Conservation (phyloP, 2,329 filamentous ascomycete genomes). For the Westerdykella aurantiaca region DNA sequence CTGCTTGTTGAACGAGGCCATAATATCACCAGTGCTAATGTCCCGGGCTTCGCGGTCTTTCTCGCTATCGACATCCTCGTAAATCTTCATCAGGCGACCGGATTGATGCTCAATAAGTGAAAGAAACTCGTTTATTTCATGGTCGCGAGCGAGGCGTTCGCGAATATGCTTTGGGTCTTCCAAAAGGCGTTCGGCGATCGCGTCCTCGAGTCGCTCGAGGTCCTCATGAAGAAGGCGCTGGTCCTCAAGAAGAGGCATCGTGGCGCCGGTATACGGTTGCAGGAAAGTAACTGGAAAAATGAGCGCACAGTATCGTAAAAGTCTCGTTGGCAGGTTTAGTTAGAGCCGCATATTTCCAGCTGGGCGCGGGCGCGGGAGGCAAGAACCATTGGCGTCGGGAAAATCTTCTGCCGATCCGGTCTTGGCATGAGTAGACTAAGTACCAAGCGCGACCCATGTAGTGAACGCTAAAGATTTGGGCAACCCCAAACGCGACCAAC, state of each 20-base stretch:
- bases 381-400: conserved; percentile 8
- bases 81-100: conserved; percentile 71
- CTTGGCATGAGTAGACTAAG: conserved; percentile 5
- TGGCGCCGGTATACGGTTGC: conserved; percentile 8
- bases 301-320: neutral
- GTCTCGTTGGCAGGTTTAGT: conserved; percentile 1
- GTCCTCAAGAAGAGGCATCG: conserved; percentile 76
- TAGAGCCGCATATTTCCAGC: conserved; percentile 2
- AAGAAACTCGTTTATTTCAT: conserved; percentile 83
- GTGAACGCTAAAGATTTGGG: conserved; percentile 4
- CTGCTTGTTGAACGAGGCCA: conserved; percentile 88
- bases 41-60: conserved; percentile 75
- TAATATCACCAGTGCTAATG: conserved; percentile 77
- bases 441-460: neutral
- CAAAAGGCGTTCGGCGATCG: conserved; percentile 78
- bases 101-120: conserved; percentile 85
- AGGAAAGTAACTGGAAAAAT: neutral
- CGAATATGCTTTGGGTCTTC: conserved; percentile 89
- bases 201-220: conserved; percentile 90
- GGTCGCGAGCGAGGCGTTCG: conserved; percentile 82
- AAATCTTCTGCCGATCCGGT: conserved; percentile 12
- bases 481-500: neutral
- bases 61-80: conserved; percentile 68
- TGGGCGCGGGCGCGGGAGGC: conserved; percentile 7
- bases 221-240: conserved; percentile 94